Evolutionary conservation across 2,329 filamentous ascomycete species (phyloP), one percentile per base, ranked within the genome.

Genomic region (Sphaceloma murrayae): DNA sequence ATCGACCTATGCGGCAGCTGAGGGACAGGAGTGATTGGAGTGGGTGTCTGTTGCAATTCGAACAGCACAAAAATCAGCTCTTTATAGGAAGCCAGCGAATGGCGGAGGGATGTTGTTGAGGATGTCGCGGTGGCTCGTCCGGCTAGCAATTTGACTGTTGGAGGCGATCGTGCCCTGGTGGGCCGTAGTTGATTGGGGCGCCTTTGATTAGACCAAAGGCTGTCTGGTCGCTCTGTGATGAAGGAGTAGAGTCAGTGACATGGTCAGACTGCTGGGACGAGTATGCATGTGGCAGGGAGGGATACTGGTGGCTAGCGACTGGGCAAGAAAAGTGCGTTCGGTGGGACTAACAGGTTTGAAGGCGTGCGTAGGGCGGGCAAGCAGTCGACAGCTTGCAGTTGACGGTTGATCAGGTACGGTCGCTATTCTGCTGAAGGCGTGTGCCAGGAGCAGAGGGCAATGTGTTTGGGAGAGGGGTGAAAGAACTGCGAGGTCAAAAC

Each of bases 1-100:
- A 78, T 78, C 80, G 83, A 93, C 85, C 86, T 96, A 98, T 98
- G 89, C 91, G 91, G 91, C 91, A 96, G 89, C 85, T 94, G 83
- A 77, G 72, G 69, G 67, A 69, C 68, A 68, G 75, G 67, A 65
- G 75, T 69, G 63, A 69, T 74, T 66, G 73, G 74, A 54, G 62
- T 63, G 54, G 55, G 56, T 58, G 61, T 61, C 58, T 60, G 57
- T 54, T 63, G 60, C 55, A 58, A 57, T 51, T 55, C 58, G 52
- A 69, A 65, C 55, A 71, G 57, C 56, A 63, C 53, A 57, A 60
- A 58, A 53, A 66, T 61, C 49, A 64, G 56, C 24, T 64, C 58
- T 46, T 55, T 51, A 48, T 54, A 54, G 50, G 60, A 55, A 42
- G 56, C 54, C 58, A 64, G 53, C 54, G 57, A 57, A 54, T 50